Percentiles rank a stretch among this genome's conserved stretches.
Evolutionary conservation across 768 basidiomycete genomes (phyloP).

Genomic region (Boletus pseudopeckii): DNA sequence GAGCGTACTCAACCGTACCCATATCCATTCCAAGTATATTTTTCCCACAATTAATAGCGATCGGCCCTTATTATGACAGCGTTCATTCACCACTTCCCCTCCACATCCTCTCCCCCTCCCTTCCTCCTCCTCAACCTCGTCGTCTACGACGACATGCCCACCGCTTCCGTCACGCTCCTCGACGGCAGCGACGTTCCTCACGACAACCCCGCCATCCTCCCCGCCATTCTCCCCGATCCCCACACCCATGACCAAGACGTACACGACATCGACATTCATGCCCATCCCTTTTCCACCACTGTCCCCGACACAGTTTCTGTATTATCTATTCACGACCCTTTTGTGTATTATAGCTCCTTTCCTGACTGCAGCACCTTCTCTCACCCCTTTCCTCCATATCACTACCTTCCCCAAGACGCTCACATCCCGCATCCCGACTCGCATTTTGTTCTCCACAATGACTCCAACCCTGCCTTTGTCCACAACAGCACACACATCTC

Average conservation of each 20-base stretch:
- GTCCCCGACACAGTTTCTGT: constrained; percentile 25
- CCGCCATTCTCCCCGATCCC: constrained; percentile 23
- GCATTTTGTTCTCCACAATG: constrained; percentile 24
- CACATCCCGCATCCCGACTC: constrained; percentile 28
- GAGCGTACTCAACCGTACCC: not conserved
- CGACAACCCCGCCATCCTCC: constrained; percentile 8
- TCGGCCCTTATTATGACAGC: constrained; percentile 33
- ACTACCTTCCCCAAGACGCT: constrained; percentile 26
- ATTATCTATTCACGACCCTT: constrained; percentile 32
- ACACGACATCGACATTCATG: constrained; percentile 34
- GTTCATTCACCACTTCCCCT: constrained; percentile 20
- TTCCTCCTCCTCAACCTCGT: not conserved
- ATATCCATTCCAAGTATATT: constrained; percentile 6
- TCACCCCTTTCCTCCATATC: constrained; percentile 19
- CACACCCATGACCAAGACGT: constrained; percentile 26
- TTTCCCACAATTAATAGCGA: constrained; percentile 28
- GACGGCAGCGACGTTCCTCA: constrained; percentile 21
- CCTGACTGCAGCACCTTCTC: constrained; percentile 23
- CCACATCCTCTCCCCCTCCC: constrained; percentile 11
- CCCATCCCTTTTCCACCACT: constrained; percentile 17
- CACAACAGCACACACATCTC: constrained; percentile 25
- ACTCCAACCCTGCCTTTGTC: constrained; percentile 16
- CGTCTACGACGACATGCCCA: constrained; percentile 19
- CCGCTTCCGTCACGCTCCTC: constrained; percentile 17
- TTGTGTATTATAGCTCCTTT: constrained; percentile 34